Evolutionary conservation across 495 filamentous ascomycete species (phyloP).

Genomic region (Lophiostoma macrostomum): DNA sequence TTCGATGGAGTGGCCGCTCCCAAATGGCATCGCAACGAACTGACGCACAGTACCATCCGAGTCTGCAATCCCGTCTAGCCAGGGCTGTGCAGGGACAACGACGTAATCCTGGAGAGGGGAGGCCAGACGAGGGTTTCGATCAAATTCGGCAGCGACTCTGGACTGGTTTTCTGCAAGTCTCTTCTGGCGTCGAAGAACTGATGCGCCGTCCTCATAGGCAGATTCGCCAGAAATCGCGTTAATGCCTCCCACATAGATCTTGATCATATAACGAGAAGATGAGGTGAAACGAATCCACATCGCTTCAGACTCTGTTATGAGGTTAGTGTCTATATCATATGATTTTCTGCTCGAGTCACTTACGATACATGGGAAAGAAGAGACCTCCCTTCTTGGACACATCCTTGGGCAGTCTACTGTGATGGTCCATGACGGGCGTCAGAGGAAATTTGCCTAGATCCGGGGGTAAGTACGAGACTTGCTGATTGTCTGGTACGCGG

Average conservation of each 20-base stretch:
- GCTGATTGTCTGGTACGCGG: constrained; percentile 23
- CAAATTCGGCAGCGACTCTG: too few relatives aligned
- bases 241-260: constrained; percentile 22
- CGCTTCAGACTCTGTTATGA: constrained; percentile 17
- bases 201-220: constrained; percentile 5
- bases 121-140: neutral
- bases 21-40: constrained; percentile 28
- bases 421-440: neutral
- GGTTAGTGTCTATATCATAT: neutral
- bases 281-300: constrained; percentile 26
- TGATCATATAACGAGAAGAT: constrained; percentile 7
- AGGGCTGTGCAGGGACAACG: constrained; percentile 15
- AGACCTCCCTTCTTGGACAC: constrained; percentile 16
- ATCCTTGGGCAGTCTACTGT: constrained; percentile 1
- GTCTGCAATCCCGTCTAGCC: constrained; percentile 30
- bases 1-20: constrained; percentile 26
- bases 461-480: constrained; percentile 6
- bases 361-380: constrained; percentile 26
- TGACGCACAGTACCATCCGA: constrained; percentile 20
- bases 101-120: constrained; percentile 25
- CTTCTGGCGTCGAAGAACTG: constrained; percentile 10
- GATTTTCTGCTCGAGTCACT: constrained; percentile 1
- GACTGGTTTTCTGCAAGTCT: neutral
- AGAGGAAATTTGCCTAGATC: constrained; percentile 10
- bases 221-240: constrained; percentile 27